Evolutionary conservation across 2,329 filamentous ascomycete genomes (phyloP).

Genomic region (Trichoderma aggressivum): DNA sequence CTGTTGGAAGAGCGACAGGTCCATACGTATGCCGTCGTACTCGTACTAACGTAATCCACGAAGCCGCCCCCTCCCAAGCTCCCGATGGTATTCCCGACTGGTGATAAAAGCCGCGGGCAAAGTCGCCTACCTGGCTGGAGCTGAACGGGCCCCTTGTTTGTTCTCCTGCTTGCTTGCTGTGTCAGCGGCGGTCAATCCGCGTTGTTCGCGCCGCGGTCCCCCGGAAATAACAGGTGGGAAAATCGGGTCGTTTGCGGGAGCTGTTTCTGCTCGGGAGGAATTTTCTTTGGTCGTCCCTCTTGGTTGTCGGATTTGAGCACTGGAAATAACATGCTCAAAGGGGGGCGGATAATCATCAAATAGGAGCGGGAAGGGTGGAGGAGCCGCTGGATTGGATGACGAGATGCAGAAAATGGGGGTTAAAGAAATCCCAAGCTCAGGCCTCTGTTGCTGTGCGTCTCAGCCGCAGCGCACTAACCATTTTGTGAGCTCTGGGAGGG

Average conservation of each 20-base stretch:
- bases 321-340: constrained; percentile 25
- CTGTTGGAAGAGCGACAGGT: constrained; percentile 29
- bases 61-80: background rate
- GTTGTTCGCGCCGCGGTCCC: background rate
- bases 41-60: constrained; percentile 1
- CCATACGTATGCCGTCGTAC: constrained; percentile 21
- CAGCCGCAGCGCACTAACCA: constrained; percentile 15
- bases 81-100: constrained; percentile 17
- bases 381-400: background rate
- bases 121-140: background rate
- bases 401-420: background rate
- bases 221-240: constrained; percentile 11
- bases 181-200: background rate
- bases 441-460: background rate
- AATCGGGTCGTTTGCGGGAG: constrained; percentile 1
- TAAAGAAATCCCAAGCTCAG: background rate
- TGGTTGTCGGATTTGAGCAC: constrained; percentile 25
- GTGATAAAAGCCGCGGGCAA: background rate
- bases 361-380: constrained; percentile 11
- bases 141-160: background rate
- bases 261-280: background rate
- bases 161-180: background rate
- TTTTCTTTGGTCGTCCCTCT: background rate
- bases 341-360: constrained; percentile 4
- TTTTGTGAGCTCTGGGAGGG: background rate